Evolutionary conservation across 73 alveolate species (phyloP), one percentile per base, ranked within the genome.

Genomic region (Paramecium tetraurelia): DNA sequence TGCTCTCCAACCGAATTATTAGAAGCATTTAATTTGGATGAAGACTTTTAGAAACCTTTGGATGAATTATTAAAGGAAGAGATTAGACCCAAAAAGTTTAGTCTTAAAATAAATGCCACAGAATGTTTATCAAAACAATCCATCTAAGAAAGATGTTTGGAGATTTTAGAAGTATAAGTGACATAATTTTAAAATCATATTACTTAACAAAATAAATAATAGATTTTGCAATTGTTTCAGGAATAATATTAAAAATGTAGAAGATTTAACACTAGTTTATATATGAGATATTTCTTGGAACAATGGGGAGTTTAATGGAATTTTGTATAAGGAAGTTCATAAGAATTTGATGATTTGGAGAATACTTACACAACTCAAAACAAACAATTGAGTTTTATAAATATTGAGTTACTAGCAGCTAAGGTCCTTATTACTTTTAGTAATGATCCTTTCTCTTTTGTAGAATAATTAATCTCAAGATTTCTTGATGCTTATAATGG

Each of bases 11-110:
- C 24, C 2, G 90, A 80, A 80, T 48, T 80, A 21, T 80, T 80
- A n/a, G 90, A 80, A 31, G 90, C 90, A 22, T 44, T 41, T 44
- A 80, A 46, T 80, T 35, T 80, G 46, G 90, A 80, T 80, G 90
- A 80, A 43, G 90, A 80, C 43, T 80, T 80, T 41, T 80, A 41
- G 21, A 80, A 44, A 48, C 70, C 70, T 48, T 48, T 80, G 21
- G 90, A 80, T 18, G 46, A 80, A 80, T 9, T 80, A 80, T 31
- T 80, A 80, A 44, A 80, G 33, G 90, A 80, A 22, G 90, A 80
- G 22, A 41, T 48, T n/a, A 80, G 33, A 46, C 75, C 46, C 8
- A 80, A 80, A 35, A 80, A 80, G 18, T 80, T 80, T 5, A 46
- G 90, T 44, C 46, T 80, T 80, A 43, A 80, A n/a, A 46, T 80